Conservation (phyloP, 2,329 filamentous ascomycete species). For the Penicillium sp. region DNA sequence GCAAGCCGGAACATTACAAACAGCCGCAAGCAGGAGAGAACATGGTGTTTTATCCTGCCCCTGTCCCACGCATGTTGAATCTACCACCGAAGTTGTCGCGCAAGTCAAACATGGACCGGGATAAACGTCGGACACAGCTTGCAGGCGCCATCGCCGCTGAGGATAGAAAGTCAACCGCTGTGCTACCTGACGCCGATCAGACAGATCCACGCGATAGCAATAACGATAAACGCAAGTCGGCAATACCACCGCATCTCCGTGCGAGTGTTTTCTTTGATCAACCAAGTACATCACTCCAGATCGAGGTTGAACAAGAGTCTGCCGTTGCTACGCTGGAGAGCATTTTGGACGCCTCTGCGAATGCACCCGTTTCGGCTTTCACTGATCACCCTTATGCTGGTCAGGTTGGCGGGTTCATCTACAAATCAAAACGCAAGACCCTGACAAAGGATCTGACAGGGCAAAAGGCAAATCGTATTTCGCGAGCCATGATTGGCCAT, state of each 20-base stretch:
- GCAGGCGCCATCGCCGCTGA: constrained; percentile 54
- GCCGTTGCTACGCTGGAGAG: constrained; percentile 82
- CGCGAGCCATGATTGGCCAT: constrained; percentile 24
- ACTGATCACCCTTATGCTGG: constrained; percentile 80
- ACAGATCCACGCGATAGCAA: constrained; percentile 12
- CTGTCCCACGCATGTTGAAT: constrained; percentile 87
- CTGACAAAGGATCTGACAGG: constrained; percentile 17
- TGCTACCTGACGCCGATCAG: constrained; percentile 29
- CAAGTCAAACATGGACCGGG: constrained; percentile 55
- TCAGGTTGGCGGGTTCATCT: constrained; percentile 64
- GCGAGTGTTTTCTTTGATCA: constrained; percentile 86
- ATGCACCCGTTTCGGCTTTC: constrained; percentile 81
- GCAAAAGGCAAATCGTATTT: constrained; percentile 26
- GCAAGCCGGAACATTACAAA: constrained; percentile 31
- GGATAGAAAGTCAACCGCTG: constrained; percentile 45
- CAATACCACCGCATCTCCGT: constrained; percentile 71
- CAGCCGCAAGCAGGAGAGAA: constrained; percentile 54
- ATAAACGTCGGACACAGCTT: constrained; percentile 65
- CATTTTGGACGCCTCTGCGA: constrained; percentile 80
- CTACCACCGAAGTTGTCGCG: constrained; percentile 79
- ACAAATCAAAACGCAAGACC: constrained; percentile 37
- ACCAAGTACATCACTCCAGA: constrained; percentile 49
- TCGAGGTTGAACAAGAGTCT: constrained; percentile 61
- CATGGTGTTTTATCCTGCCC: constrained; percentile 93
- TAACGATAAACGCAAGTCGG: constrained; percentile 35